Percentiles rank a stretch among this genome's conserved stretches.
Conservation (phyloP, 495 filamentous ascomycete species). For the Penicillium fimorum region DNA sequence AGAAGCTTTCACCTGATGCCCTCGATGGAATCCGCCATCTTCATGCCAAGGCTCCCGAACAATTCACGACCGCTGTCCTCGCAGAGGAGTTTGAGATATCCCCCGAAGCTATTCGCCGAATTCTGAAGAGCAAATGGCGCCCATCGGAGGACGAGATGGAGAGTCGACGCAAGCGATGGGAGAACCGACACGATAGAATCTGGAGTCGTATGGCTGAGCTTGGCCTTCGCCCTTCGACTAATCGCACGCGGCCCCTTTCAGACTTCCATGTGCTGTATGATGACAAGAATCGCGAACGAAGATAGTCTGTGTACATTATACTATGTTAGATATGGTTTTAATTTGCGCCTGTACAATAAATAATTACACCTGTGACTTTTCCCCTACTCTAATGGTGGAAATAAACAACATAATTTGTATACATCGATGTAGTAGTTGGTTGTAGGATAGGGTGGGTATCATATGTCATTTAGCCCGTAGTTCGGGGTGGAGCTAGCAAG, state of each 20-base stretch:
- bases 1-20: slow-evolving; percentile 87
- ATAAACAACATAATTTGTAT: neutral
- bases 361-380: neutral
- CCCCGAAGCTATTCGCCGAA: slow-evolving; percentile 79
- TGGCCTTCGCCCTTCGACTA: slow-evolving; percentile 56
- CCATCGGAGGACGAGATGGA: slow-evolving; percentile 61
- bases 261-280: slow-evolving; percentile 34
- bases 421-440: neutral
- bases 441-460: neutral
- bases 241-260: slow-evolving; percentile 21
- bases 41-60: slow-evolving; percentile 67
- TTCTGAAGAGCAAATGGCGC: slow-evolving; percentile 81
- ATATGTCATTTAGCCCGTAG: slow-evolving; percentile 10
- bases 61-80: slow-evolving; percentile 72
- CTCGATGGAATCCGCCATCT: slow-evolving; percentile 81
- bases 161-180: slow-evolving; percentile 69
- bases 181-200: slow-evolving; percentile 70
- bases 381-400: neutral
- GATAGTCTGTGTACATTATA: neutral
- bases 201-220: slow-evolving; percentile 72
- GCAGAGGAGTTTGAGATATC: slow-evolving; percentile 80
- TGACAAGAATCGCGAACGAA: slow-evolving; percentile 9
- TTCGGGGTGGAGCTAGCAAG: slow-evolving; percentile 8
- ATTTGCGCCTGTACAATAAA: slow-evolving; percentile 3
- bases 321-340: neutral